These are phyloP conservation scores for Elsinoe batatas DNA, from an alignment of 2,329 filamentous ascomycete species.

Conservation along the genomic window DNA sequence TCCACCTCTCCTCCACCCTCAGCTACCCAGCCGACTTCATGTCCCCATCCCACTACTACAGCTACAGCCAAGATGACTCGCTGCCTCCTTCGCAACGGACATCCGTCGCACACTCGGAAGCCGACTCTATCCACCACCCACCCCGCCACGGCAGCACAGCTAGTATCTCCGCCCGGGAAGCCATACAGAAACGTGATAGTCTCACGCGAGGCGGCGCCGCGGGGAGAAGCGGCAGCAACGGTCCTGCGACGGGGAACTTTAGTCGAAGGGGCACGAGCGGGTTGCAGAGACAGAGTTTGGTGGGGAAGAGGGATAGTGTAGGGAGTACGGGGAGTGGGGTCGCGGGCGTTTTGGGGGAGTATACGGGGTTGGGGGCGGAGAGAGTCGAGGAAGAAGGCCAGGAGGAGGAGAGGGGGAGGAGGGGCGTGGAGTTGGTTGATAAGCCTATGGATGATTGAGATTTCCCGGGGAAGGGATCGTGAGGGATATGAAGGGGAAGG, in stretches of 20 bases:
- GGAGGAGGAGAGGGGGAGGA: slow-evolving; percentile 31
- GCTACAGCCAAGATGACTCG: slow-evolving; percentile 9
- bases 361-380: slow-evolving; percentile 26
- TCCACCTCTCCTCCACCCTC: slow-evolving; percentile 22
- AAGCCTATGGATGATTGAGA: slow-evolving; percentile 55
- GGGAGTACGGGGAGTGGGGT: slow-evolving; percentile 26
- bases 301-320: slow-evolving; percentile 21
- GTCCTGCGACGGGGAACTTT: slow-evolving; percentile 31
- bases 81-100: slow-evolving; percentile 15
- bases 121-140: slow-evolving; percentile 18
- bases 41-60: slow-evolving; percentile 21
- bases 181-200: slow-evolving; percentile 55
- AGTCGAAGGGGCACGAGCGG: slow-evolving; percentile 17
- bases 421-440: slow-evolving; percentile 60
- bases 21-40: slow-evolving; percentile 21
- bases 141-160: slow-evolving; percentile 14
- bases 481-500: background rate
- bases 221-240: slow-evolving; percentile 34
- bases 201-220: slow-evolving; percentile 34
- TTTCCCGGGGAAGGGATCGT: background rate
- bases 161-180: slow-evolving; percentile 21
- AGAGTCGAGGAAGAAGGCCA: slow-evolving; percentile 20
- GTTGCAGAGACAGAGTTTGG: slow-evolving; percentile 27
- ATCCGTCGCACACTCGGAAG: slow-evolving; percentile 17
- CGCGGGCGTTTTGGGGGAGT: slow-evolving; percentile 27